Conservation (phyloP, 2,329 filamentous ascomycete genomes). For the Phaeomoniella chlamydospora region DNA sequence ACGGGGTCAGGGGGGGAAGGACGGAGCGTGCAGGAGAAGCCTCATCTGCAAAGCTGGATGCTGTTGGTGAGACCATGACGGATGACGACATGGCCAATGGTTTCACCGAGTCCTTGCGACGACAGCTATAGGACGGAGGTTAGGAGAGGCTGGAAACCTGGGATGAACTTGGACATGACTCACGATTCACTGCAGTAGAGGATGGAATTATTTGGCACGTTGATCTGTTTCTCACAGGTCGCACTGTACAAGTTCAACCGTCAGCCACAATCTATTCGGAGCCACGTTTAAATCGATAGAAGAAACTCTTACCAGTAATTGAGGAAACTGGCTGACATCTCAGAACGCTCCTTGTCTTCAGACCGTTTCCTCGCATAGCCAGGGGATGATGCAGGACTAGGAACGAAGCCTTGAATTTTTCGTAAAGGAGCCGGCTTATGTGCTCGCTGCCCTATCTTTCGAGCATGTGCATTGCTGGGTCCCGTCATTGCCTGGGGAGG, state of each 20-base stretch:
- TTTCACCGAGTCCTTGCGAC: constrained; percentile 30
- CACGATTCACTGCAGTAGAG: constrained; percentile 54
- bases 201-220: constrained; percentile 42
- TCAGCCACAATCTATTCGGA: too few relatives aligned
- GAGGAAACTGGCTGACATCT: constrained; percentile 28
- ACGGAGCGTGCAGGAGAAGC: constrained; percentile 21
- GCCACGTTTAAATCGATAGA: too few relatives aligned
- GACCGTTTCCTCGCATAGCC: neutral
- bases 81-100: constrained; percentile 24
- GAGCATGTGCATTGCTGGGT: neutral
- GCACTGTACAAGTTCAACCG: constrained; percentile 35
- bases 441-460: neutral
- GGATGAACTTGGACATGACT: constrained; percentile 10
- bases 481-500: neutral
- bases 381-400: neutral
- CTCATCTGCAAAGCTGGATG: constrained; percentile 14
- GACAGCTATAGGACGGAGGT: constrained; percentile 20
- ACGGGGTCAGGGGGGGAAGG: constrained; percentile 21
- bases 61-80: constrained; percentile 13
- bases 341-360: constrained; percentile 8
- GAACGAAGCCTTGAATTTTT: neutral
- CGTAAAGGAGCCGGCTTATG: neutral
- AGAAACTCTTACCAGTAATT: constrained; percentile 29
- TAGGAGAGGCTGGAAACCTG: neutral
- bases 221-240: constrained; percentile 52